Conservation (phyloP, 2,329 filamentous ascomycete species). For the Balansia obtecta region DNA sequence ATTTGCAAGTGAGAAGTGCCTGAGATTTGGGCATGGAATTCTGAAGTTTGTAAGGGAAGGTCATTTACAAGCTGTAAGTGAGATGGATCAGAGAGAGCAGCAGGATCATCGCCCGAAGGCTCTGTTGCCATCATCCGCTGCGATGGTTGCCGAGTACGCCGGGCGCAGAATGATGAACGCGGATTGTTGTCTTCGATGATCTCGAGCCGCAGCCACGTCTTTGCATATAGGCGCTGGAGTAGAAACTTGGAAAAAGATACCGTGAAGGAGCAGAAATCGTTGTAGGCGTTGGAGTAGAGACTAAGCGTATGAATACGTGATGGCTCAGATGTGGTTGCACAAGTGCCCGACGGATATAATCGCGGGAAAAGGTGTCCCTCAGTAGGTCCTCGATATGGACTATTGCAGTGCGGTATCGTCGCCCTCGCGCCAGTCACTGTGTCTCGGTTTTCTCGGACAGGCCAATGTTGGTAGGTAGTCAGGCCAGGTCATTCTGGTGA, state of each 20-base stretch:
- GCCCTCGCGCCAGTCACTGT: background rate
- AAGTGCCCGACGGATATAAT: background rate
- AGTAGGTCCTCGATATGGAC: background rate
- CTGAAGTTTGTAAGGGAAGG: background rate
- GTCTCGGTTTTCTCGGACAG: conserved; percentile 4
- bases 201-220: conserved; percentile 10
- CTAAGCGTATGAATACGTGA: background rate
- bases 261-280: background rate
- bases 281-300: background rate
- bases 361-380: background rate
- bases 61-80: conserved; percentile 30
- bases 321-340: background rate
- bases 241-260: background rate
- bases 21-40: background rate
- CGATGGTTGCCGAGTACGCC: conserved; percentile 13
- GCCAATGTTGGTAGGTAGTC: conserved; percentile 13
- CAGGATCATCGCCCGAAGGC: conserved; percentile 40
- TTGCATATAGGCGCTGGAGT: background rate
- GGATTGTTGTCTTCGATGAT: background rate
- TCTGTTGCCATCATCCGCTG: conserved; percentile 53
- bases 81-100: conserved; percentile 39
- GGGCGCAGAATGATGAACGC: conserved; percentile 17
- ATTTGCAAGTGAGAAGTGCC: background rate
- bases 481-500: conserved; percentile 12
- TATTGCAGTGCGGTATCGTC: conserved; percentile 1